Evolutionary conservation across 805 yeast genomes (phyloP), one percentile per base, ranked within the genome.

Genomic region (Kuraishia piskuri): DNA sequence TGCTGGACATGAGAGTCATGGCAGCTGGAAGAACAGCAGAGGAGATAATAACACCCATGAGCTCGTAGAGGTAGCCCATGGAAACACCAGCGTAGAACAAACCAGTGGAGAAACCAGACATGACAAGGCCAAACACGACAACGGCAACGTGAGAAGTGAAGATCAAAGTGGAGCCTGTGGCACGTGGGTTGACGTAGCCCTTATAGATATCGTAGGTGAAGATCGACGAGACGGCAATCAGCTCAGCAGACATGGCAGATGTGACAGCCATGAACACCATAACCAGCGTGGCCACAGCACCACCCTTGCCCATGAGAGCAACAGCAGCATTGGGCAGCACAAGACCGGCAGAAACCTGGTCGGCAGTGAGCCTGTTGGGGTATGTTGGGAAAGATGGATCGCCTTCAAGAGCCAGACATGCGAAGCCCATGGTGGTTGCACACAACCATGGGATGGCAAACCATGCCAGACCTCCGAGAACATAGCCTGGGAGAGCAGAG

Each of bases 211-310:
- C 97, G 61, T 88, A 90, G 48, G 96, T 87, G 73, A 83, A 79
- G 56, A 90, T 81, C 1, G 96, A 85, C 2, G 96, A 86, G 20
- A 88, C 91, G 2, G 96, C 86, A 64, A 90, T 88, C 62, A 90
- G 79, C 68, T 90, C 96, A 44, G 96, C 92, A 31, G 96, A 87
- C 79, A 88, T 82, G 23, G 97, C 96, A 50, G 95, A 86, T 0
- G 97, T 90, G 47, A 87, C 92, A 23, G 97, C 96, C 91, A 89
- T 87, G 68, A 90, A 90, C 10, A 90, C 80, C 74, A 90, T 70
- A 36, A 90, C 67, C 57, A 90, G 75, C 9, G 90, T 78, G 37
- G 91, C 91, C 50, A 82, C 91, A 3, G 95, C 96, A 57, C 97
- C 97, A 61, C 92, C 88, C 57, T 76, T 84, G 52, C 97, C 97